Conservation (phyloP, 768 basidiomycete genomes). For the Leccinum disarticulatum region DNA sequence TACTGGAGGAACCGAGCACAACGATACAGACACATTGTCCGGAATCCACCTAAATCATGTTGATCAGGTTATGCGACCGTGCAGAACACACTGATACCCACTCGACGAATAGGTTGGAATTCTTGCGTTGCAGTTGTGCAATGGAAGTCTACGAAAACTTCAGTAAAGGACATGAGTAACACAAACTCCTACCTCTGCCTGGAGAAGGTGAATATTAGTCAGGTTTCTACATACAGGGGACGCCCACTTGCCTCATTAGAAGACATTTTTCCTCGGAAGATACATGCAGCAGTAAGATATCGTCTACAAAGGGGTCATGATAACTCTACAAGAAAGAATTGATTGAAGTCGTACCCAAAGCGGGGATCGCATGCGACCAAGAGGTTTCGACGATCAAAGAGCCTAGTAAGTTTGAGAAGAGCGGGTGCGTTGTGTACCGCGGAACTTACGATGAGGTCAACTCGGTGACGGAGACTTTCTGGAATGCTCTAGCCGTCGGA, state of each 20-base stretch:
- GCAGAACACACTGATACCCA: slow-evolving; percentile 33
- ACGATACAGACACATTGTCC: slow-evolving; percentile 82
- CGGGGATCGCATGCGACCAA: slow-evolving; percentile 83
- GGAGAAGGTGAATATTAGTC: slow-evolving; percentile 10
- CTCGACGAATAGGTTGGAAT: slow-evolving; percentile 79
- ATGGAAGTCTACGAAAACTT: slow-evolving; percentile 55
- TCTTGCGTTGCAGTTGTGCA: slow-evolving; percentile 70
- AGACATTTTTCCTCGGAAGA: slow-evolving; percentile 81
- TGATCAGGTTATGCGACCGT: slow-evolving; percentile 3
- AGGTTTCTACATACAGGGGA: background rate
- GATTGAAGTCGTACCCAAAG: slow-evolving; percentile 49
- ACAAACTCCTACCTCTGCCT: slow-evolving; percentile 51
- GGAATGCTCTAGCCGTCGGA: slow-evolving; percentile 58
- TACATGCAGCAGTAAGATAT: slow-evolving; percentile 84
- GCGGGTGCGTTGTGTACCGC: background rate
- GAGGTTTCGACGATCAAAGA: slow-evolving; percentile 79
- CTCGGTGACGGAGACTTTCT: slow-evolving; percentile 61
- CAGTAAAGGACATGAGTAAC: slow-evolving; percentile 10
- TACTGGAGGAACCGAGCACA: slow-evolving; percentile 82
- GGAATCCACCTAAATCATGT: slow-evolving; percentile 70
- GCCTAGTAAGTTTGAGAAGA: slow-evolving; percentile 36
- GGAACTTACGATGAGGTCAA: slow-evolving; percentile 67
- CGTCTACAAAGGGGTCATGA: slow-evolving; percentile 44
- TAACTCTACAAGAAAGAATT: background rate
- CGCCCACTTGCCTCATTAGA: slow-evolving; percentile 68